phyloP scores from a whole-genome alignment of 495 filamentous ascomycete genomes.

The Aspergillus saccharolyticus region DNA sequence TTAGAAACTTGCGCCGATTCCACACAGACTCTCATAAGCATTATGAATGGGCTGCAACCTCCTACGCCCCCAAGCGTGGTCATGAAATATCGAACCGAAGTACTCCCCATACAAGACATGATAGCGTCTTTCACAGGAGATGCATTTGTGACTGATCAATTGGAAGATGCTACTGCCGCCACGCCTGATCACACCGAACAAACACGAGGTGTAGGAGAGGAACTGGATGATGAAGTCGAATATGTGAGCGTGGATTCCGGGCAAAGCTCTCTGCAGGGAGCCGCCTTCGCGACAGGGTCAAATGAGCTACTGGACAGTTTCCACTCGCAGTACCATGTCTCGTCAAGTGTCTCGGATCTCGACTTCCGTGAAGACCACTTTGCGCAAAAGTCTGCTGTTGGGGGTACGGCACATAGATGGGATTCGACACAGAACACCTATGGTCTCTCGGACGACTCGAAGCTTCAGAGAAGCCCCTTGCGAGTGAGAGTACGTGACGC shows the following conservation, averaged over 20 bases:
- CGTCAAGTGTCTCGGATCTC: conserved; percentile 48
- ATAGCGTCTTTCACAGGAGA: conserved; percentile 85
- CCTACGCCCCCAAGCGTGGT: conserved; percentile 75
- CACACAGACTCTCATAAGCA: conserved; percentile 81
- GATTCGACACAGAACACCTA: conserved; percentile 71
- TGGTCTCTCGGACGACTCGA: conserved; percentile 56
- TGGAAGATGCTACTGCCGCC: conserved; percentile 12
- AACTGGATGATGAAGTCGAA: conserved; percentile 49
- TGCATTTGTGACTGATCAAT: conserved; percentile 54
- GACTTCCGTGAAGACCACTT: conserved; percentile 81
- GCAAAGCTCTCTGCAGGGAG: conserved; percentile 40
- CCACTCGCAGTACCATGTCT: conserved; percentile 51
- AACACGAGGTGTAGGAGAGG: conserved; percentile 21
- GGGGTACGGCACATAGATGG: conserved; percentile 72
- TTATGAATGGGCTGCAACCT: conserved; percentile 76
- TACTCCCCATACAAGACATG: conserved; percentile 81
- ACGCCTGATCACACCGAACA: conserved; percentile 15
- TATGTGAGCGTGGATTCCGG: conserved; percentile 50
- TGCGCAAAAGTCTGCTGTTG: conserved; percentile 51
- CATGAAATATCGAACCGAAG: conserved; percentile 79
- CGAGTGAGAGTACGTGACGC: conserved; percentile 76
- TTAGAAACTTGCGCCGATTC: conserved; percentile 96
- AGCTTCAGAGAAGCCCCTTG: conserved; percentile 65
- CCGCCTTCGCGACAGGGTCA: conserved; percentile 26
- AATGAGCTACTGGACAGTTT: conserved; percentile 61